Evolutionary conservation across 2,329 filamentous ascomycete genomes (phyloP).

Genomic region (Aspergillus bombycis): DNA sequence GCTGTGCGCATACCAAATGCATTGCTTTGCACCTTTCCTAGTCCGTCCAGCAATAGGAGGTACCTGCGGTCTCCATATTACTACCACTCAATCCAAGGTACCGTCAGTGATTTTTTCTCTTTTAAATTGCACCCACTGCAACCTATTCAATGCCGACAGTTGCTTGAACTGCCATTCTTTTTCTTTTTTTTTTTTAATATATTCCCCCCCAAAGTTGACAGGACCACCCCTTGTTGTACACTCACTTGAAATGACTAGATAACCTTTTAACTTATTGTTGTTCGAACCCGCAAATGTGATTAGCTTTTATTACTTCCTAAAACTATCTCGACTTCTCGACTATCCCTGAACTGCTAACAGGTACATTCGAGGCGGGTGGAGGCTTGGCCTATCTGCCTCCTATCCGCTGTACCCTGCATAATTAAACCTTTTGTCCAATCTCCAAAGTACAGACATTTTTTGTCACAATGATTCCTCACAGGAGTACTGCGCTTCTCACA

Average conservation of each 20-base stretch:
- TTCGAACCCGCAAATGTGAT: background rate
- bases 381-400: background rate
- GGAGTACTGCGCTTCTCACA: conserved; percentile 45
- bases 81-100: background rate
- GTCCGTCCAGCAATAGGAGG: background rate
- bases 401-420: background rate
- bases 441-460: background rate
- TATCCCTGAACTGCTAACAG: background rate
- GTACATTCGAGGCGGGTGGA: background rate
- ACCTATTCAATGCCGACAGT: background rate
- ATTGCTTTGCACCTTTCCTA: conserved; percentile 1
- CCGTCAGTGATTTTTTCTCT: background rate
- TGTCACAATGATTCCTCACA: conserved; percentile 43
- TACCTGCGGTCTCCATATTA: background rate
- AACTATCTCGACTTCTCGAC: background rate
- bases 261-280: background rate
- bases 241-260: conserved; percentile 3
- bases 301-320: background rate
- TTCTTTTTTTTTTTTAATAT: background rate
- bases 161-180: background rate
- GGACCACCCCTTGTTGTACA: background rate
- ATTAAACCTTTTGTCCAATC: background rate
- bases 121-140: background rate
- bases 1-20: background rate
- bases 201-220: background rate